Evolutionary conservation across 345 rosid genomes (phyloP).

Genomic region (Stellera chamaejasme): DNA sequence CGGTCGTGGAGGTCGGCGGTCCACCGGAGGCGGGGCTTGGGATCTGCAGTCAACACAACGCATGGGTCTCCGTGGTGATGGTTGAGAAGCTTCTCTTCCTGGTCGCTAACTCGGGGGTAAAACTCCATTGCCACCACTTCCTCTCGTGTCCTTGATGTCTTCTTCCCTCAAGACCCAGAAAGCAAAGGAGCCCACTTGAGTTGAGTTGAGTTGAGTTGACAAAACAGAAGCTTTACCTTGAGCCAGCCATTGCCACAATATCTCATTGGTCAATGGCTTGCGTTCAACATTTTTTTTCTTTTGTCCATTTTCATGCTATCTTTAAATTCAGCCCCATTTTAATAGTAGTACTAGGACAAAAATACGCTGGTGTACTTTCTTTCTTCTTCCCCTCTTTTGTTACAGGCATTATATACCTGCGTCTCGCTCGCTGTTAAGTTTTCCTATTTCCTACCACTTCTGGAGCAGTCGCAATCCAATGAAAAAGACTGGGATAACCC

Average conservation of each 20-base stretch:
- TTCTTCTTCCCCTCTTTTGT: background rate
- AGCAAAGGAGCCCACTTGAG: background rate
- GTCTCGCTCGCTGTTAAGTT: no score
- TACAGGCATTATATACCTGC: no score
- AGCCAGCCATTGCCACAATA: no score
- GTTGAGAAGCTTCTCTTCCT: slow-evolving; percentile 17
- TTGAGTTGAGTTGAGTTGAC: no score
- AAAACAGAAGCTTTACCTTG: no score
- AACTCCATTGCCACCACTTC: slow-evolving; percentile 10
- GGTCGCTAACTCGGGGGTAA: slow-evolving; percentile 5
- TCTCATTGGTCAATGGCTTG: no score
- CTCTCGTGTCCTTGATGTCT: background rate
- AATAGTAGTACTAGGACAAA: no score
- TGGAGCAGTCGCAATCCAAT: no score
- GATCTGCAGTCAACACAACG: slow-evolving; percentile 81
- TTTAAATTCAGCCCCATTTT: no score
- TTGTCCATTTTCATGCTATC: background rate
- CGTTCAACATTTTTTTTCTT: slow-evolving; percentile 13
- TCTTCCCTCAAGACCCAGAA: background rate
- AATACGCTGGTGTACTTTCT: no score
- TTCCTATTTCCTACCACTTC: no score
- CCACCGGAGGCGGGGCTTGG: slow-evolving; percentile 93
- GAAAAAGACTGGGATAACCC: no score
- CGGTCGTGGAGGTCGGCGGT: slow-evolving; percentile 87
- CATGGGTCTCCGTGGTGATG: slow-evolving; percentile 40